Evolutionary conservation across 306 rosid species (phyloP), one percentile per base, ranked within the genome.

Genomic region (Ormosia emarginata): DNA sequence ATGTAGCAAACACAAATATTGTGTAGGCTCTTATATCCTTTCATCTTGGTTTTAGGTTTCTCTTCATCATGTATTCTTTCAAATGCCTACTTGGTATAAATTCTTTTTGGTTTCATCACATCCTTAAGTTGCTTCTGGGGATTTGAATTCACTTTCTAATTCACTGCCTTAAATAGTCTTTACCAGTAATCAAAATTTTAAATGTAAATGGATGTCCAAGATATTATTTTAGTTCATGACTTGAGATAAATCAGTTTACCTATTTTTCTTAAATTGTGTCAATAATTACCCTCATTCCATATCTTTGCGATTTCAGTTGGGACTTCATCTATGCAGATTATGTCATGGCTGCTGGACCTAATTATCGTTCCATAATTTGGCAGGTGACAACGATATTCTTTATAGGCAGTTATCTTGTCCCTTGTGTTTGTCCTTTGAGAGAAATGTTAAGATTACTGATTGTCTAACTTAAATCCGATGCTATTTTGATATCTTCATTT

Each of bases 281-380:
- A 70, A 44, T 49, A 8, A 11, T 43, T 63, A 66, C 78, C 59
- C 75, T 74, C 32, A 64, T 69, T 34, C n/a, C 75, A 55, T 59
- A 62, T 76, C 36, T 77, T 68, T 74, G 83, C 67, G 34, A 80
- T 84, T 77, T 82, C 91, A 95, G 99, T 87, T 96, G 99, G 99
- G 99, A 96, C 94, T 96, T 92, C 89, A 93, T 96, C 86, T 96
- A 96, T 55, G 98, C 97, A 29, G 97, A 93, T 65, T 93, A 96
- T 87, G 94, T 92, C 78, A 91, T 95, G 99, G 99, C 89, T 61
- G 99, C 99, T 66, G 99, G 99, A 52, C 79, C 83, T 79, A 87
- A 92, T 88, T 92, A 92, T 79, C 96, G 99, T 40, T 91, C 99
- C 64, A 96, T 91, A 67, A 96, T 93, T 47, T 96, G 97, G 99